Evolutionary conservation across 495 filamentous ascomycete species (phyloP), one percentile per base, ranked within the genome.

Genomic region (Penicillium soppii): DNA sequence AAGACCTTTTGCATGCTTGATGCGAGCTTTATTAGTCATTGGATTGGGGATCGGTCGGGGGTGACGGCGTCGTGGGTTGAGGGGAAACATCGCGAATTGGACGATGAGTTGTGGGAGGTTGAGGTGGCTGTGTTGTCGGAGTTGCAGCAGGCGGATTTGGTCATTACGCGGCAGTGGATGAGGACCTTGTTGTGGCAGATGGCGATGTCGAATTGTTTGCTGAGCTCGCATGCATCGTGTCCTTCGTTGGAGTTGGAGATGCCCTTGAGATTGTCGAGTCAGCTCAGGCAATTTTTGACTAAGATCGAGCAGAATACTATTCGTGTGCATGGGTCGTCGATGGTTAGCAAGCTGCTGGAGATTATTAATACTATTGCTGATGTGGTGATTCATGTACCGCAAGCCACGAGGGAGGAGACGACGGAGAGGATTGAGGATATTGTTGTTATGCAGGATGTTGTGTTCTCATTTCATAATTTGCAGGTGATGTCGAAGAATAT

Each of bases 301-400:
- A 68, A 60, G 6, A 64, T 82, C 12, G 71, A 76, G 7, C 50
- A 70, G 1, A 65, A 72, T 30, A 72, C 67, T 39, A 75, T 84
- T 27, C 69, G 73, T 15, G 67, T 84, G 17, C 80, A 84, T 53
- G 81, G 81, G 0, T 76, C 73, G 39, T 75, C 76, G 0, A 78
- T 84, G 21, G 69, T 78, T 20, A 73, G 81, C 46, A 84, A 82
- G 59, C 61, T 84, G 1, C 79, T 84, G 41, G 80, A 83, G 47
- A 69, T 84, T 43, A 68, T 75, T 1, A 79, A 77, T 44, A 79
- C 80, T 0, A 78, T 83, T 45, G 67, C 77, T 0, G 78, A 82
- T 60, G 78, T 84, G 1, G 63, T 84, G 13, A 62, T 66, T 47
- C 59, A 66, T 53, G 38, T 55, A 22, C 46, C 50, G 7, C 53